Percentiles rank a stretch among this genome's conserved stretches.
These are phyloP conservation scores for Euphorbia tirucalli DNA, from an alignment of 345 rosid genomes.

Conservation along the genomic window DNA sequence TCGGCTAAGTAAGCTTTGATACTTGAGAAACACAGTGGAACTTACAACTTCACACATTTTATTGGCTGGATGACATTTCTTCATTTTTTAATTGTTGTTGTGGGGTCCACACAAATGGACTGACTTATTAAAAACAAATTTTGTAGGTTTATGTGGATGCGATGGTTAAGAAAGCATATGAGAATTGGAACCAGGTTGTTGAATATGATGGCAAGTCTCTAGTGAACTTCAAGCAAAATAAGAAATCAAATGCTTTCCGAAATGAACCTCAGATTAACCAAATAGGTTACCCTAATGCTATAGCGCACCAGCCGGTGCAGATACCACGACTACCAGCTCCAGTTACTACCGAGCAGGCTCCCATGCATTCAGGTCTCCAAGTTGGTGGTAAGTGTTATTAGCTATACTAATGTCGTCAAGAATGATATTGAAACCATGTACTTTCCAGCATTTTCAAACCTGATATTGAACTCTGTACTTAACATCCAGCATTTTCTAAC, in stretches of 20 bases:
- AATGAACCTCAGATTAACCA: slow-evolving; percentile 48
- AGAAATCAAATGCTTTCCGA: slow-evolving; percentile 44
- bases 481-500: too few species aligned
- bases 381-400: slow-evolving; percentile 50
- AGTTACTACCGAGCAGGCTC: slow-evolving; percentile 47
- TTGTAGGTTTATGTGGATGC: slow-evolving; percentile 82
- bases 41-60: background rate
- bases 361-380: slow-evolving; percentile 47
- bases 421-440: background rate
- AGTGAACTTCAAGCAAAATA: slow-evolving; percentile 60
- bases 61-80: too few species aligned
- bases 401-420: background rate
- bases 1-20: too few species aligned
- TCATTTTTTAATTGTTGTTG: too few species aligned
- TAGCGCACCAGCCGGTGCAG: slow-evolving; percentile 52
- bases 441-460: background rate
- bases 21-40: too few species aligned
- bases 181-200: slow-evolving; percentile 75
- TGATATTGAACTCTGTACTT: too few species aligned
- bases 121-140: slow-evolving; percentile 10
- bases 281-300: slow-evolving; percentile 40
- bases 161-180: slow-evolving; percentile 91
- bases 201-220: slow-evolving; percentile 93
- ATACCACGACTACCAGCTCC: slow-evolving; percentile 47
- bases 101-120: background rate